phyloP scores from a whole-genome alignment of 371 early-diverging fungal genomes.

The Apophysomyces trapeziformis region DNA sequence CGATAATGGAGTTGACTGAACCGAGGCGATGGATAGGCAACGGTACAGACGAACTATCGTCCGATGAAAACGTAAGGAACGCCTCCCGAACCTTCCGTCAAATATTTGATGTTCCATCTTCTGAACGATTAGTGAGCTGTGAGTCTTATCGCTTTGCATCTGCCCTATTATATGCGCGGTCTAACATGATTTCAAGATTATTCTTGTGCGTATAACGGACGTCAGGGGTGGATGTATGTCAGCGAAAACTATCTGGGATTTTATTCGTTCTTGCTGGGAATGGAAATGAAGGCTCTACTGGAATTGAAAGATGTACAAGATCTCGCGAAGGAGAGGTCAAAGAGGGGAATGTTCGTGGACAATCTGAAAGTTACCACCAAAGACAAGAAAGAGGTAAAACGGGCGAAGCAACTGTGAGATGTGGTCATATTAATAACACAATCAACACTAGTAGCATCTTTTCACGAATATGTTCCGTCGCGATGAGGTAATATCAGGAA shows the following conservation, averaged over 20 bases:
- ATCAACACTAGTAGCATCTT: constrained; percentile 57
- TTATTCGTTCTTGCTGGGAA: constrained; percentile 91
- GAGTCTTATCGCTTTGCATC: constrained; percentile 19
- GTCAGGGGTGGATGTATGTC: constrained; percentile 98
- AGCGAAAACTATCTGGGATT: constrained; percentile 92
- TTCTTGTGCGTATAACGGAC: constrained; percentile 85
- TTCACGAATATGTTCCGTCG: constrained; percentile 95
- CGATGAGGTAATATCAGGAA: constrained; percentile 63
- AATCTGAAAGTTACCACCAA: constrained; percentile 81
- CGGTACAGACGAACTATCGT: constrained; percentile 76
- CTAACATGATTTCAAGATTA: constrained; percentile 64
- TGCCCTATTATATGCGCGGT: not conserved
- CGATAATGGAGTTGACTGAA: not conserved
- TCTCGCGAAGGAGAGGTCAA: constrained; percentile 84
- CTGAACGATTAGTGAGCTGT: constrained; percentile 91
- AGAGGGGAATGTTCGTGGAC: constrained; percentile 87
- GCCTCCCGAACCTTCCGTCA: constrained; percentile 92
- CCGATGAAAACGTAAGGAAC: constrained; percentile 85
- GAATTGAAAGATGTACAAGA: constrained; percentile 91
- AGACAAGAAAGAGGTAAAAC: constrained; percentile 74
- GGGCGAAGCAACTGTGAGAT: not conserved
- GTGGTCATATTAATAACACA: not conserved
- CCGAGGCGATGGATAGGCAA: constrained; percentile 46
- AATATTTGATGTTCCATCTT: constrained; percentile 80
- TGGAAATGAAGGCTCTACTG: constrained; percentile 87